These are phyloP conservation scores for Neonectria hederae DNA, from an alignment of 2,329 filamentous ascomycete species.

Conservation along the genomic window DNA sequence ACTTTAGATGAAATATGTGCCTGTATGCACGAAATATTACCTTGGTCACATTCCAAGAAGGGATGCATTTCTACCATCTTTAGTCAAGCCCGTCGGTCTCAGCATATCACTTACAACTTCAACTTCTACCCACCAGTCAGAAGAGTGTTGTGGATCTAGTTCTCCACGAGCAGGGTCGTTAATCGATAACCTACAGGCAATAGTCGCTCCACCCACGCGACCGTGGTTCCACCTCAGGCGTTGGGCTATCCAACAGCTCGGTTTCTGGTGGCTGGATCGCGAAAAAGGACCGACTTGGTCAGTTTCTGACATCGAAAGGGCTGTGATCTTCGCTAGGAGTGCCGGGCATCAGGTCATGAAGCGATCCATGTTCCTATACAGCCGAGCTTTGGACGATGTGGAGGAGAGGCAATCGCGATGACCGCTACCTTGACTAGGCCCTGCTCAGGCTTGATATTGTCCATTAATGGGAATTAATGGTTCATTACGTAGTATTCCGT, in stretches of 20 bases:
- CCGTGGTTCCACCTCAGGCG: slow-evolving; percentile 18
- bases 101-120: background rate
- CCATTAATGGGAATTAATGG: background rate
- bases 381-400: background rate
- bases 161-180: background rate
- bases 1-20: background rate
- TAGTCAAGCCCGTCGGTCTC: background rate
- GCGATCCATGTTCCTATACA: slow-evolving; percentile 1
- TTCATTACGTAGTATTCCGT: background rate
- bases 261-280: slow-evolving; percentile 9
- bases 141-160: slow-evolving; percentile 1
- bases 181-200: slow-evolving; percentile 16
- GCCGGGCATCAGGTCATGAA: slow-evolving; percentile 12
- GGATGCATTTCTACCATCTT: too few species aligned
- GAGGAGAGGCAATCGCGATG: slow-evolving; percentile 2
- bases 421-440: background rate
- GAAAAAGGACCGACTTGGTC: slow-evolving; percentile 20
- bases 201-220: slow-evolving; percentile 12
- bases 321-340: background rate
- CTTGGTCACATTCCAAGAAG: background rate
- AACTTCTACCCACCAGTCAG: background rate
- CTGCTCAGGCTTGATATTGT: background rate
- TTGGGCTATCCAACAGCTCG: slow-evolving; percentile 14
- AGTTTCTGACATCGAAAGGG: background rate
- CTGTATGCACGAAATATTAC: background rate